Evolutionary conservation across 352 stramenopile genomes (phyloP), one percentile per base, ranked within the genome.

Genomic region (Pythium utonaiense): DNA sequence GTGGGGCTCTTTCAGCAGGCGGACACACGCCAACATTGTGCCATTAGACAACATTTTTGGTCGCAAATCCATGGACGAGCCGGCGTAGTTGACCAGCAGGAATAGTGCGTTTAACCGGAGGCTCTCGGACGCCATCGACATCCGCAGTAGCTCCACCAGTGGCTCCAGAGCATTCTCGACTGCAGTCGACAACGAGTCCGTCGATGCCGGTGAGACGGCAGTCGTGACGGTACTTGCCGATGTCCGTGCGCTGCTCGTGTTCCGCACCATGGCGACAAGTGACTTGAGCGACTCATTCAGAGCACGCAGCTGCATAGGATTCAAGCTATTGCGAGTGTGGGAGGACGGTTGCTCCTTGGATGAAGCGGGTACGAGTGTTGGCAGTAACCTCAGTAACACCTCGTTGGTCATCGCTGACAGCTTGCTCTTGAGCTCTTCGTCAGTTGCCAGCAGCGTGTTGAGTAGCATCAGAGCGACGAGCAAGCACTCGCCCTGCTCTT

Each of bases 31-130:
- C 6, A 71, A 51, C 34, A 93, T 51, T 19, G 68, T 80, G 8
- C 79, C 74, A 28, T 75, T 67, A 6, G 61, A 45, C 14, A 82
- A 45, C 66, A 93, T 85, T 1, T 62, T 60, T 6, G 24, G 57
- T 1, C 78, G 69, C 21, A 86, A 56, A 13, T 88, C 72, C 22
- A 45, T 36, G 0, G 68, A 73, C 0, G 80, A 80, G 3, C 60
- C 60, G 4, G 80, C 77, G 45, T 86, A 93, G 24, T 84, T 89
- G 3, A 93, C 80, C 9, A 91, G 63, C 57, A 93, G 59, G 50
- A 86, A 88, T 16, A 91, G 61, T 10, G 72, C 64, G 25, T 88
- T 78, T 13, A 89, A 47, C 3, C 77, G 77, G 25, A 87, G 64
- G 6, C 54, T 60, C 30, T 73, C 71, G 6, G 53, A 74, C 13